Evolutionary conservation across 2,329 filamentous ascomycete genomes (phyloP).

Genomic region (Claviceps monticola): DNA sequence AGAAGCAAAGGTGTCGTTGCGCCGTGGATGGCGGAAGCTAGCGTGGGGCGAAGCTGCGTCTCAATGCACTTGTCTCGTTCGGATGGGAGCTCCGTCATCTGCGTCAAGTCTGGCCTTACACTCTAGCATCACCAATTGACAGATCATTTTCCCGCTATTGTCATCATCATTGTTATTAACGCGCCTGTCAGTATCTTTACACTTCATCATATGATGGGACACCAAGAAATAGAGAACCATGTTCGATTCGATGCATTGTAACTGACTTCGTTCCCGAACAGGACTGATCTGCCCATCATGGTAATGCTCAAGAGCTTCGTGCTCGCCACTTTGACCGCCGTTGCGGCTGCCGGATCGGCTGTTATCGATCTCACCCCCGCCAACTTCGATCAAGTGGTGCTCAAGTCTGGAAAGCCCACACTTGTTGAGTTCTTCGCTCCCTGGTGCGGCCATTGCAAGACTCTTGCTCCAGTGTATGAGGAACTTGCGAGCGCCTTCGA

Average conservation of each 20-base stretch:
- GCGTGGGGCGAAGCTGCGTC: neutral
- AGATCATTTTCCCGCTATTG: neutral
- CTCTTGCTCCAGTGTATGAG: conserved; percentile 84
- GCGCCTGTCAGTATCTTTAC: neutral
- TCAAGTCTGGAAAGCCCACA: conserved; percentile 86
- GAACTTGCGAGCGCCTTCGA: conserved; percentile 68
- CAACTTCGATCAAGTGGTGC: conserved; percentile 85
- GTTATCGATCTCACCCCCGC: conserved; percentile 79
- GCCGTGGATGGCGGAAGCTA: neutral
- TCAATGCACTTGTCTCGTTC: neutral
- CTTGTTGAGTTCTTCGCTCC: conserved; percentile 97
- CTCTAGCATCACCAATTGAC: neutral
- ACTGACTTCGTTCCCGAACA: neutral
- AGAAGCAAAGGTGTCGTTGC: neutral
- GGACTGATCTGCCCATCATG: conserved; percentile 24
- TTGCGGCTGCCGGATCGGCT: conserved; percentile 57
- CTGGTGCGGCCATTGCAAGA: conserved; percentile 99
- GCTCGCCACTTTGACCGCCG: conserved; percentile 39
- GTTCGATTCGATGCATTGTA: neutral
- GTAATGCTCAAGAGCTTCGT: conserved; percentile 47
- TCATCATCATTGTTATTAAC: neutral
- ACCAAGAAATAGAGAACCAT: neutral
- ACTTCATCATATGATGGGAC: neutral
- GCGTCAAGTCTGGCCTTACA: neutral
- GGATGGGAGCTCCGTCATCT: neutral